phyloP scores from a whole-genome alignment of 352 stramenopile genomes.

The Pythium plurisporium region DNA sequence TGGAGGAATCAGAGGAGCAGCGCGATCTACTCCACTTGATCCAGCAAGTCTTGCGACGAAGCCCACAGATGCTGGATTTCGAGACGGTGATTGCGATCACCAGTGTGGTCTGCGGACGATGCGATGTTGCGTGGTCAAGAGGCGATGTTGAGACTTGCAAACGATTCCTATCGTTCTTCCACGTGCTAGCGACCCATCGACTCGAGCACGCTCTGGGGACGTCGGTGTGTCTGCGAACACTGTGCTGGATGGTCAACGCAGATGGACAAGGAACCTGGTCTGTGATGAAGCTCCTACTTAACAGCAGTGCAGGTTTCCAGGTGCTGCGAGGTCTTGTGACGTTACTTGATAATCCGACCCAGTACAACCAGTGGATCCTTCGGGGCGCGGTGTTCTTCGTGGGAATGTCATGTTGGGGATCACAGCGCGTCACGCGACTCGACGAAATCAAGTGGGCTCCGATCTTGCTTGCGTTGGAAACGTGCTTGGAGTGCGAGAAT shows the following conservation, averaged over 20 bases:
- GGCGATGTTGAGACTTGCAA: conserved; percentile 71
- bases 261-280: conserved; percentile 81
- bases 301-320: conserved; percentile 55
- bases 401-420: conserved; percentile 87
- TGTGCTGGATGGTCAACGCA: conserved; percentile 83
- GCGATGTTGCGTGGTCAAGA: conserved; percentile 65
- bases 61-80: conserved; percentile 45
- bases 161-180: conserved; percentile 71
- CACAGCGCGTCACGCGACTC: conserved; percentile 66
- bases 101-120: conserved; percentile 56
- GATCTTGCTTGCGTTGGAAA: conserved; percentile 63
- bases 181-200: conserved; percentile 57
- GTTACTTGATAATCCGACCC: conserved; percentile 60
- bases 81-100: conserved; percentile 71
- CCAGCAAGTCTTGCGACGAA: conserved; percentile 65
- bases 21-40: conserved; percentile 68
- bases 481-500: conserved; percentile 54
- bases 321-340: conserved; percentile 64
- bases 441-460: conserved; percentile 72
- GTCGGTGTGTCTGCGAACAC: conserved; percentile 55
- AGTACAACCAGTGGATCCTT: conserved; percentile 66
- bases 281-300: conserved; percentile 76
- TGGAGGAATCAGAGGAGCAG: conserved; percentile 81
- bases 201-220: conserved; percentile 58
- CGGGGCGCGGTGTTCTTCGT: conserved; percentile 84